Evolutionary conservation across 805 yeast genomes (phyloP), one percentile per base, ranked within the genome.

Genomic region (Candida cerambycidarum): DNA sequence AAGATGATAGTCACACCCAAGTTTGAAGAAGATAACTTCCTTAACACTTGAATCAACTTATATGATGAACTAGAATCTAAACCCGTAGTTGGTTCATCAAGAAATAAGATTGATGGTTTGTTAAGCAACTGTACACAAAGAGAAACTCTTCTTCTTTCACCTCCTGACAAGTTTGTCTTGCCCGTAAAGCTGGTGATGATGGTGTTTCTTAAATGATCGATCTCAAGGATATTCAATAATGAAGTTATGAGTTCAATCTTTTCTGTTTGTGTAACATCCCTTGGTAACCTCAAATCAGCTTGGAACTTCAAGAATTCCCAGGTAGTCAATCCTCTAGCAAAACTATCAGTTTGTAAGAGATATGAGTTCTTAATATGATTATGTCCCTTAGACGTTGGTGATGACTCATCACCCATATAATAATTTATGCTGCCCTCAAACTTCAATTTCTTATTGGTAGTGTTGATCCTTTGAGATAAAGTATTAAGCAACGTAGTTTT

Each of bases 21-120:
- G 38, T 57, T 61, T 0, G 69, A 63, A 1, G 66, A 59, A 1
- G 72, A 61, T 30, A 69, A 50, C 43, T 76, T 71, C 50, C 79
- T 76, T 42, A 89, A 70, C 0, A 87, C 78, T 34, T 73, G 66
- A 12, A 88, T 75, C 27, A 88, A 67, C 43, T 80, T 64, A 49
- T 72, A 76, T 0, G 96, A 90, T 10, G 89, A 81, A 47, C 79
- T 80, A 4, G 95, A 82, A 60, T 88, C 96, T 25, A 88, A 63
- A 0, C 96, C 95, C 0, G 96, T 87, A 1, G 96, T 88, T 5
- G 96, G 95, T 53, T 88, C 96, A 59, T 88, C 96, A 32, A 88
- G 62, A 53, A 87, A 87, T 46, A 89, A 61, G 1, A 88, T 66
- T 0, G 89, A 79, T 0, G 96, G 96, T 49, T 81, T 84, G 5